Evolutionary conservation across 371 early-diverging fungal genomes (phyloP).

Genomic region (Mucor velutinosus): DNA sequence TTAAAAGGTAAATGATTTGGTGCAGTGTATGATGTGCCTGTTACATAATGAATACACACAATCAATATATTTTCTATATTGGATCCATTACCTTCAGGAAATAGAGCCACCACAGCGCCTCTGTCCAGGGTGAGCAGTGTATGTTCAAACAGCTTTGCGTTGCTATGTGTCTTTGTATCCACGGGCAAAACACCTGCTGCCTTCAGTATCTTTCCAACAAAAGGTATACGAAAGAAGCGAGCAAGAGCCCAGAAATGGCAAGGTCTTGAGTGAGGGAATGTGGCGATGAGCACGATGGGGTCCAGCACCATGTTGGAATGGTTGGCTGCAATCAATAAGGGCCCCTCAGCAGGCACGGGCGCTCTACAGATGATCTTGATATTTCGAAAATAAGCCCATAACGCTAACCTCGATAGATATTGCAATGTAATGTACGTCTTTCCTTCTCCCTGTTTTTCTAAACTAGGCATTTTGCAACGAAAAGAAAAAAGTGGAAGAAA

Average conservation of each 20-base stretch:
- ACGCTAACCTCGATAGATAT: slow-evolving; percentile 41
- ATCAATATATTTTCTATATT: neutral
- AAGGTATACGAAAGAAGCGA: slow-evolving; percentile 54
- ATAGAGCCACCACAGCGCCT: slow-evolving; percentile 56
- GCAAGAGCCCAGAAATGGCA: slow-evolving; percentile 65
- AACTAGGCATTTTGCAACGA: slow-evolving; percentile 5
- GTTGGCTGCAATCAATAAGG: slow-evolving; percentile 51
- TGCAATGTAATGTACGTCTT: slow-evolving; percentile 41
- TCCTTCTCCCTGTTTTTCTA: slow-evolving; percentile 40
- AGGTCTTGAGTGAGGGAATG: slow-evolving; percentile 54
- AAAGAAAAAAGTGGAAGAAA: slow-evolving; percentile 2
- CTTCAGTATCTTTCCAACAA: slow-evolving; percentile 39
- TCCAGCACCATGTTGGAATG: slow-evolving; percentile 66
- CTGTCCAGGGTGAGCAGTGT: slow-evolving; percentile 51
- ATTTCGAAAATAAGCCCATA: slow-evolving; percentile 54
- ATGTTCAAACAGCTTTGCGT: slow-evolving; percentile 52
- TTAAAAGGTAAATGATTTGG: slow-evolving; percentile 56
- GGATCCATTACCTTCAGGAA: slow-evolving; percentile 54
- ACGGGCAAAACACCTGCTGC: slow-evolving; percentile 59
- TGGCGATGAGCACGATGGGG: slow-evolving; percentile 53
- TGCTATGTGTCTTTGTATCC: slow-evolving; percentile 56
- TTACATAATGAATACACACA: slow-evolving; percentile 1
- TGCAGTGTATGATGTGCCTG: slow-evolving; percentile 61
- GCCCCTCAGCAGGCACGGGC: slow-evolving; percentile 40
- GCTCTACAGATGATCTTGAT: slow-evolving; percentile 41